A percentile compares a stretch with the other conserved stretches of the same genome.
Conservation (phyloP, 2,329 filamentous ascomycete species). For the Phyllosticta capitalensis region DNA sequence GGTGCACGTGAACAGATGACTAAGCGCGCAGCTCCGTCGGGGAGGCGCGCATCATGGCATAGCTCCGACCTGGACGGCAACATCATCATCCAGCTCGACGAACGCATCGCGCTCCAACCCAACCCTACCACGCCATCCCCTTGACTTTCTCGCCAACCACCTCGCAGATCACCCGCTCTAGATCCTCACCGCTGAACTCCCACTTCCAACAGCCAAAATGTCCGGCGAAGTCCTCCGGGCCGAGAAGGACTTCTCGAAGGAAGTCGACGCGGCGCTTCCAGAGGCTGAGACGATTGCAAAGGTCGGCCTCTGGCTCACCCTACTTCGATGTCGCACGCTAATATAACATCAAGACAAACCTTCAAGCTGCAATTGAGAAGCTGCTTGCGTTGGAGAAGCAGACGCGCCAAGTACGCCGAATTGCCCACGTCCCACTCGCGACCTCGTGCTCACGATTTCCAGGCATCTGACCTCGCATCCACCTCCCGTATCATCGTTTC, state of each 20-base stretch:
- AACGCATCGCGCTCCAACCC: conserved; percentile 4
- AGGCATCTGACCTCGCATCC: conserved; percentile 93
- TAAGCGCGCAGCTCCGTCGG: conserved; percentile 8
- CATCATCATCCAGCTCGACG: conserved; percentile 6
- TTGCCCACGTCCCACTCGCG: not conserved
- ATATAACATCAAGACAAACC: conserved; percentile 49
- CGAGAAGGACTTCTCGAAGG: conserved; percentile 98
- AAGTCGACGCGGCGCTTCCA: conserved; percentile 83
- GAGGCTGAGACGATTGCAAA: conserved; percentile 85
- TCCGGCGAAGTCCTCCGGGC: conserved; percentile 75
- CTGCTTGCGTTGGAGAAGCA: conserved; percentile 89
- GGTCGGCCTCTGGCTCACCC: conserved; percentile 40
- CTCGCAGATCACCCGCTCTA: not conserved
- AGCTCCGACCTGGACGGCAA: conserved; percentile 8
- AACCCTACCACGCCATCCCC: not conserved
- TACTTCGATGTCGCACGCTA: conserved; percentile 13
- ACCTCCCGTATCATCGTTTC: conserved; percentile 80
- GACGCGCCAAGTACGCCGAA: conserved; percentile 67
- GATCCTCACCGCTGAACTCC: not conserved
- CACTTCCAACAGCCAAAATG: conserved; percentile 42
- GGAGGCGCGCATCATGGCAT: conserved; percentile 9
- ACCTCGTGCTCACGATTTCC: conserved; percentile 15
- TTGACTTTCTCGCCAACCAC: not conserved
- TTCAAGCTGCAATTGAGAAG: conserved; percentile 87
- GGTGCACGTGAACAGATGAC: conserved; percentile 5